Evolutionary conservation across 2,329 filamentous ascomycete species (phyloP).

Genomic region (Penicillium sp.): DNA sequence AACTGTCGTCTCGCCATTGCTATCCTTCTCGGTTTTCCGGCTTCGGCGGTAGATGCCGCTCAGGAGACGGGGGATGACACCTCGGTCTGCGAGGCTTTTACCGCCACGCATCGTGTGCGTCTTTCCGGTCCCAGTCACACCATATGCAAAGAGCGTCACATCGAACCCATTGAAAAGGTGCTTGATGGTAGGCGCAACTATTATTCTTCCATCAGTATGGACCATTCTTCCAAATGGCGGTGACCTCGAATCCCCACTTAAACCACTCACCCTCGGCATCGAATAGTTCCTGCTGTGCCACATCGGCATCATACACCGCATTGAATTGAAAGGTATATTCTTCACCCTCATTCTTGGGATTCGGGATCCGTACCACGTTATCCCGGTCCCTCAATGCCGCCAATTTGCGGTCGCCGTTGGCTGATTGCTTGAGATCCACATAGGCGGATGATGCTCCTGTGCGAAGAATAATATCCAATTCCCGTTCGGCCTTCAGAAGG

Average conservation of each 20-base stretch:
- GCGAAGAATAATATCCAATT: conserved; percentile 83
- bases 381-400: conserved; percentile 53
- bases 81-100: conserved; percentile 78
- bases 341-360: conserved; percentile 87
- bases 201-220: conserved; percentile 16
- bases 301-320: conserved; percentile 78
- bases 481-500: conserved; percentile 78
- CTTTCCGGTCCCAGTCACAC: conserved; percentile 89
- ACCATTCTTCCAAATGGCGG: neutral
- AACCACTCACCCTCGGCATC: conserved; percentile 74
- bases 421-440: conserved; percentile 22
- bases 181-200: conserved; percentile 86
- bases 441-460: conserved; percentile 50
- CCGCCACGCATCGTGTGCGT: conserved; percentile 96
- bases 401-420: conserved; percentile 26
- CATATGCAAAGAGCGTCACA: conserved; percentile 88
- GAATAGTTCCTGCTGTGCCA: conserved; percentile 84
- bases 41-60: conserved; percentile 82
- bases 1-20: conserved; percentile 67
- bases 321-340: conserved; percentile 95
- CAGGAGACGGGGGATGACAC: conserved; percentile 81
- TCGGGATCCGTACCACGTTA: conserved; percentile 81
- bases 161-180: conserved; percentile 83
- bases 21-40: conserved; percentile 82
- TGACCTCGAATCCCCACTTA: neutral